Evolutionary conservation across 192 early-diverging fungal genomes (phyloP).

Genomic region (Pilobolus umbonatus): DNA sequence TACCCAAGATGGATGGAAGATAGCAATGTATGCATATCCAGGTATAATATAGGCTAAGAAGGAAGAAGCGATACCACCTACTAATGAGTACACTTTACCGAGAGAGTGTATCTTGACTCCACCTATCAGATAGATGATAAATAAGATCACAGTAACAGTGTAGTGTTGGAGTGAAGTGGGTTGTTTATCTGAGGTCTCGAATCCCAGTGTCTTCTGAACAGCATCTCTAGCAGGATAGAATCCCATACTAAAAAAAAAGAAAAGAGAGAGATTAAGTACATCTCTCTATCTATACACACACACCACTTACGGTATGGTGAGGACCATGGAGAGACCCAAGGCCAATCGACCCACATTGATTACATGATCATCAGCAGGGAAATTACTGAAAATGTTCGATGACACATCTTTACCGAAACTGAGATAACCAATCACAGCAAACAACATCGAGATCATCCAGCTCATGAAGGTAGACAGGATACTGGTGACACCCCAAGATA

Average conservation of each 20-base stretch:
- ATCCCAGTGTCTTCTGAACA: constrained; percentile 40
- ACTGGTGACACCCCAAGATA: constrained; percentile 44
- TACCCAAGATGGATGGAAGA: constrained; percentile 32
- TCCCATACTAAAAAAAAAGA: constrained; percentile 26
- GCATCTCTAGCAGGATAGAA: constrained; percentile 46
- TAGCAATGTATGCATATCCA: constrained; percentile 33
- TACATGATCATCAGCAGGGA: constrained; percentile 48
- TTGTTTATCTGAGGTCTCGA: constrained; percentile 26
- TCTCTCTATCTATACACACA: not conserved
- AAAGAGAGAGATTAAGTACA: constrained; percentile 1
- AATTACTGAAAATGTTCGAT: constrained; percentile 66
- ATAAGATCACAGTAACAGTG: constrained; percentile 36
- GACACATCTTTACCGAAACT: constrained; percentile 55
- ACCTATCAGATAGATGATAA: constrained; percentile 29
- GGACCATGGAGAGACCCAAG: constrained; percentile 55
- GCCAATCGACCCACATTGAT: constrained; percentile 58
- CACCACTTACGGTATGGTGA: constrained; percentile 49
- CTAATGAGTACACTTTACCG: constrained; percentile 44
- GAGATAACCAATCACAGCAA: constrained; percentile 56
- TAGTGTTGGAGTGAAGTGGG: constrained; percentile 37
- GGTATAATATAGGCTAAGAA: constrained; percentile 49
- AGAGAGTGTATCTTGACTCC: constrained; percentile 36
- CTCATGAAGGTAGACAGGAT: constrained; percentile 44
- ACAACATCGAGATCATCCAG: constrained; percentile 51
- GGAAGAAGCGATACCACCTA: constrained; percentile 45